A percentile compares a stretch with the other conserved stretches of the same genome.
Evolutionary conservation across 1,284 basidiomycete species (phyloP).

Genomic region (Ganoderma multipileum): DNA sequence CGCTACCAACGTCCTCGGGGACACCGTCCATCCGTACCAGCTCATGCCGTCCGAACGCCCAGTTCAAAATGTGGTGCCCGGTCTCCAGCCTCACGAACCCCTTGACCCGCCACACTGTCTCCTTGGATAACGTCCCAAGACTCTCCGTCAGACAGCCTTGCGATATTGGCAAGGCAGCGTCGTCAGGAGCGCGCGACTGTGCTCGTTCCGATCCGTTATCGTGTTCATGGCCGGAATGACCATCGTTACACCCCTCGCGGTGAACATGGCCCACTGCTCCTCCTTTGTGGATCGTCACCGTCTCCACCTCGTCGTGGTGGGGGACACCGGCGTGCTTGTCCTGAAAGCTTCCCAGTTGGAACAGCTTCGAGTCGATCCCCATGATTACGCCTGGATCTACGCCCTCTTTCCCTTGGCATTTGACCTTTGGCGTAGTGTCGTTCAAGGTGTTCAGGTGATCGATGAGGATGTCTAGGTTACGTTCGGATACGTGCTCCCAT

Average conservation of each 20-base stretch:
- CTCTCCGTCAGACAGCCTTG: conserved; percentile 50
- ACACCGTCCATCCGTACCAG: conserved; percentile 52
- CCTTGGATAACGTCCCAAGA: conserved; percentile 65
- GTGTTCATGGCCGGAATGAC: conserved; percentile 25
- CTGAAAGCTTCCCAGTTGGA: conserved; percentile 47
- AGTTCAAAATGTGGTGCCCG: conserved; percentile 77
- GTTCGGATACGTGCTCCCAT: conserved; percentile 83
- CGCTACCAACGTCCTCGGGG: conserved; percentile 41
- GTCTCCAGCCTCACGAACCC: conserved; percentile 73
- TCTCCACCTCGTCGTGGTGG: conserved; percentile 87
- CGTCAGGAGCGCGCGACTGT: neutral
- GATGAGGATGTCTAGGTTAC: conserved; percentile 78
- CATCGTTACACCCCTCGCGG: neutral
- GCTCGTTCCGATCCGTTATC: conserved; percentile 5
- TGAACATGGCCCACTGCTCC: conserved; percentile 37
- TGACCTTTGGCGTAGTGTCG: conserved; percentile 85
- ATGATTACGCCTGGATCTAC: conserved; percentile 83
- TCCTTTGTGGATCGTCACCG: conserved; percentile 65
- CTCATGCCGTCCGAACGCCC: conserved; percentile 89
- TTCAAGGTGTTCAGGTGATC: conserved; percentile 91
- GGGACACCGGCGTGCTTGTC: conserved; percentile 36
- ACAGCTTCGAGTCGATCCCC: conserved; percentile 83
- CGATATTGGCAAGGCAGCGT: conserved; percentile 11
- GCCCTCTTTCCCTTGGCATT: conserved; percentile 66
- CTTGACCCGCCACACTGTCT: conserved; percentile 80